Conservation (phyloP, 495 filamentous ascomycete genomes). For the Trichocladium antarcticum region DNA sequence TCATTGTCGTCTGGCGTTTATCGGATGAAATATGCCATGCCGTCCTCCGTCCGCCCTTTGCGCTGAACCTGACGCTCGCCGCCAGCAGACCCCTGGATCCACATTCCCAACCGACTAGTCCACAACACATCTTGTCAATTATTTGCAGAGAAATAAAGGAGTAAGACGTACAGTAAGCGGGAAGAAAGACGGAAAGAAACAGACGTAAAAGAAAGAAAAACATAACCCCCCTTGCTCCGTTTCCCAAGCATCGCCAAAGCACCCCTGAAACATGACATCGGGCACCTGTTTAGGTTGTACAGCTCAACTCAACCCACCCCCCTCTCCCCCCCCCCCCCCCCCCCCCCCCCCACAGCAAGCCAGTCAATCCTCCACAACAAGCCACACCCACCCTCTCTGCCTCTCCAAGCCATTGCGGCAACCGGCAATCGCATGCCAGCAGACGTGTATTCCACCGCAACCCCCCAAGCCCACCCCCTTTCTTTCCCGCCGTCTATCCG, state of each 20-base stretch:
- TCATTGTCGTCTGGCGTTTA: background rate
- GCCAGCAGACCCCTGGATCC: too few relatives aligned
- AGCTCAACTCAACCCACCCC: background rate
- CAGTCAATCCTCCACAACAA: too few relatives aligned
- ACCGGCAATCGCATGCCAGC: too few relatives aligned
- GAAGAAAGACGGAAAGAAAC: background rate
- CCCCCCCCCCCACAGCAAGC: too few relatives aligned
- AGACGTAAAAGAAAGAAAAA: slow-evolving; percentile 7
- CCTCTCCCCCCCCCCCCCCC: too few relatives aligned
- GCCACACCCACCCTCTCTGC: too few relatives aligned
- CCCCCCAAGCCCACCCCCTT: too few relatives aligned
- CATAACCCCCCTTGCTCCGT: slow-evolving; percentile 9
- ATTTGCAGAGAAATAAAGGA: slow-evolving; percentile 3
- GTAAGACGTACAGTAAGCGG: background rate
- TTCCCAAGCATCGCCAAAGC: background rate
- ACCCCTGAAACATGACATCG: background rate
- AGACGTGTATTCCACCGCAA: too few relatives aligned
- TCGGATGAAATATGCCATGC: background rate
- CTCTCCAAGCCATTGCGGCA: too few relatives aligned
- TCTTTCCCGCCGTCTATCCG: too few relatives aligned
- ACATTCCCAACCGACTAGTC: too few relatives aligned
- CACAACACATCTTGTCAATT: slow-evolving; percentile 1
- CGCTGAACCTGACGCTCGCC: background rate
- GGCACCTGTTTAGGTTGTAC: background rate
- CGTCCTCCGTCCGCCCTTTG: background rate